Conservation (phyloP, 164 flowering plant genomes). For the Sedum album region DNA sequence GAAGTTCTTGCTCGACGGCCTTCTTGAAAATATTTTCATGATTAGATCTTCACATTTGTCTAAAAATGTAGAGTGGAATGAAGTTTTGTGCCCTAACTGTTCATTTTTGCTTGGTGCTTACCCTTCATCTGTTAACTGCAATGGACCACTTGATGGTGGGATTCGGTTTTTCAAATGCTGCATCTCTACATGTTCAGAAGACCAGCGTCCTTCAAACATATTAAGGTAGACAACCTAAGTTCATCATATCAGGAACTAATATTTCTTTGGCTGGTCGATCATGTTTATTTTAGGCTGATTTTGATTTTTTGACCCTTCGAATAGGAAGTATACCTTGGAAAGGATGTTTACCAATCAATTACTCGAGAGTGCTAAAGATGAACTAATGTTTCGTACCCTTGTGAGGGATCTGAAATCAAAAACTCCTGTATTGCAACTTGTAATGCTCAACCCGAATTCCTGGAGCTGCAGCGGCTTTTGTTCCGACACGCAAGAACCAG, state of each 20-base stretch:
- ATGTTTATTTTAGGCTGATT: background rate
- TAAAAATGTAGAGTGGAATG: slow-evolving; percentile 57
- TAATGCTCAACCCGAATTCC: slow-evolving; percentile 60
- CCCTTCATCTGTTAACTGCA: slow-evolving; percentile 30
- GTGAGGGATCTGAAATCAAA: slow-evolving; percentile 58
- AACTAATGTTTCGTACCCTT: slow-evolving; percentile 69
- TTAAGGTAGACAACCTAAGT: slow-evolving; percentile 44
- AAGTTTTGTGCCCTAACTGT: slow-evolving; percentile 56
- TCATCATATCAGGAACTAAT: background rate
- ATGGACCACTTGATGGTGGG: slow-evolving; percentile 60
- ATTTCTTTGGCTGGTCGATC: background rate
- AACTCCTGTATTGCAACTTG: slow-evolving; percentile 49
- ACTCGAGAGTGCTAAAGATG: slow-evolving; percentile 67
- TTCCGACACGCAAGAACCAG: slow-evolving; percentile 19
- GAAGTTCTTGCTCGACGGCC: slow-evolving; percentile 42
- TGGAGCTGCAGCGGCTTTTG: slow-evolving; percentile 64
- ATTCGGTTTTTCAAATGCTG: slow-evolving; percentile 69
- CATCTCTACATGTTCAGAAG: slow-evolving; percentile 55
- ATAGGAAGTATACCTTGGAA: slow-evolving; percentile 70
- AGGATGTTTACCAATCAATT: slow-evolving; percentile 63
- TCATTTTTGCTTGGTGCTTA: slow-evolving; percentile 69
- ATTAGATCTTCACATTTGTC: slow-evolving; percentile 49
- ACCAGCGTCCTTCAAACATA: slow-evolving; percentile 32
- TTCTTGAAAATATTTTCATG: slow-evolving; percentile 74
- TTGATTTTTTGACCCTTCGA: slow-evolving; percentile 3